Evolutionary conservation across 805 yeast genomes (phyloP).

Genomic region (Ogataea zsoltii): DNA sequence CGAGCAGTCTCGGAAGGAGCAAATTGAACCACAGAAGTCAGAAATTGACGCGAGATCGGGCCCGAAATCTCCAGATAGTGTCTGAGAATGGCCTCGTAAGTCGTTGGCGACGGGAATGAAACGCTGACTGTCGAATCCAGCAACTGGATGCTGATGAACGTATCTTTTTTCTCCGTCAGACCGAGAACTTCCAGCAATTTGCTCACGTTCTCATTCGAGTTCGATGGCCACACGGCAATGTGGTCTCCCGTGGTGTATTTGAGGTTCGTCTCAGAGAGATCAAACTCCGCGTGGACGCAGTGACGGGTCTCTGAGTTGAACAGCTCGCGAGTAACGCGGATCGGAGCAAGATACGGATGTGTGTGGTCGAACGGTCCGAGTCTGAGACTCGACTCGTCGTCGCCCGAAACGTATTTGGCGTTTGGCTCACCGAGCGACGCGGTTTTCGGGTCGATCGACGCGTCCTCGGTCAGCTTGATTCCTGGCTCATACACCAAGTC

Average conservation of each 20-base stretch:
- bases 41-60: conserved; percentile 86
- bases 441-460: no score
- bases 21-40: conserved; percentile 71
- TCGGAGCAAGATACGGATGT: conserved; percentile 81
- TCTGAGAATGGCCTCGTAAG: conserved; percentile 84
- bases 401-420: conserved; percentile 46
- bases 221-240: conserved; percentile 92
- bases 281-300: conserved; percentile 91
- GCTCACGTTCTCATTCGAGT: conserved; percentile 73
- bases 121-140: conserved; percentile 65
- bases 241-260: conserved; percentile 96
- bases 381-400: conserved; percentile 34
- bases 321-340: conserved; percentile 63
- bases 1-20: conserved; percentile 70
- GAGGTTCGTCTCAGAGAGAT: conserved; percentile 69
- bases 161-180: conserved; percentile 50
- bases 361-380: conserved; percentile 77
- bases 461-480: conserved; percentile 40
- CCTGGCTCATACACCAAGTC: conserved; percentile 80
- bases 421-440: conserved; percentile 83
- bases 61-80: conserved; percentile 91
- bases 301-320: conserved; percentile 66
- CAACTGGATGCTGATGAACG: conserved; percentile 63
- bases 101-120: conserved; percentile 73
- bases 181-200: conserved; percentile 65